Percentiles rank a stretch among this genome's conserved stretches.
Evolutionary conservation across 768 basidiomycete genomes (phyloP).

Genomic region (Coprinopsis cinerea): DNA sequence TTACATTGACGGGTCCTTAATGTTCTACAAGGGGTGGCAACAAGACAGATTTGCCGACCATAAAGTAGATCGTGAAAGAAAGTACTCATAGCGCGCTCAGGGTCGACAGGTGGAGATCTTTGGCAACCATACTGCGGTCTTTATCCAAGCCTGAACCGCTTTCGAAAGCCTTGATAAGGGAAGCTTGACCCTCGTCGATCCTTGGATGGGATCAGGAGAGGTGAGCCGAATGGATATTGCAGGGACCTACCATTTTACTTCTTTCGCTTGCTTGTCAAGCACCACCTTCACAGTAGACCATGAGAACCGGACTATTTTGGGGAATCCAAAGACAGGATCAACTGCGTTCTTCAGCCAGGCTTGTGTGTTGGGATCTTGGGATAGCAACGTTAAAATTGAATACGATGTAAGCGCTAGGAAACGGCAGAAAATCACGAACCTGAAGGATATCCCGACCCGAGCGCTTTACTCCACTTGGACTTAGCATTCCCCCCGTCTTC

Average conservation of each 20-base stretch:
- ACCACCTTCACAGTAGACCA: constrained; percentile 91
- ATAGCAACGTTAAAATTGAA: no score
- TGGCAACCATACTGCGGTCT: constrained; percentile 63
- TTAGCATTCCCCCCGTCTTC: constrained; percentile 36
- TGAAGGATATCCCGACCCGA: constrained; percentile 90
- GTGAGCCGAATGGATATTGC: constrained; percentile 1
- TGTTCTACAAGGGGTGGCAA: neutral
- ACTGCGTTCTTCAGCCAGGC: constrained; percentile 74
- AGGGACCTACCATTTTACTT: constrained; percentile 66
- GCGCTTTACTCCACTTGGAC: constrained; percentile 25
- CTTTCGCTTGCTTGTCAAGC: constrained; percentile 74
- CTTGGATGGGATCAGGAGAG: constrained; percentile 28
- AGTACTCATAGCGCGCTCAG: constrained; percentile 53
- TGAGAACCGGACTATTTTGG: constrained; percentile 85
- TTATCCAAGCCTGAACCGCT: constrained; percentile 67
- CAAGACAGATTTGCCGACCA: neutral
- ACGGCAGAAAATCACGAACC: constrained; percentile 34
- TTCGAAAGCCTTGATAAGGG: constrained; percentile 71
- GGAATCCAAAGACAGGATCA: constrained; percentile 89
- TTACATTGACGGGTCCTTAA: neutral
- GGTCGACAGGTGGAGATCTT: constrained; percentile 68
- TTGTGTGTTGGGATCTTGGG: constrained; percentile 86
- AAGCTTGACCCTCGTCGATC: constrained; percentile 80
- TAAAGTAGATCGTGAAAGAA: neutral
- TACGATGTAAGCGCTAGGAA: constrained; percentile 1